phyloP scores from a whole-genome alignment of 192 early-diverging fungal genomes.

The Umbelopsis isabellina region DNA sequence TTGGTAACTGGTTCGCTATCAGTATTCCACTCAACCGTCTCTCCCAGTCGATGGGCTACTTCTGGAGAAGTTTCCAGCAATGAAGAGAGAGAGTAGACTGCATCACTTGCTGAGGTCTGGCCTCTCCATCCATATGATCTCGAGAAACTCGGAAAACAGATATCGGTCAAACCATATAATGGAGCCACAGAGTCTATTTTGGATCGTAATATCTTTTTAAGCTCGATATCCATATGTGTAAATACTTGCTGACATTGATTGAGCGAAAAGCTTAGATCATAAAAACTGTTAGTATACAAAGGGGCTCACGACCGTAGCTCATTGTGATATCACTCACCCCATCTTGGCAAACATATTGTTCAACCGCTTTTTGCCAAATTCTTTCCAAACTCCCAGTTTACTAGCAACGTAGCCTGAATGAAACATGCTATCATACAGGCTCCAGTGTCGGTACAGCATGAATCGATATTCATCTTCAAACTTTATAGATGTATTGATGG shows the following conservation, averaged over 20 bases:
- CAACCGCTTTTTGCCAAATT: slow-evolving; percentile 77
- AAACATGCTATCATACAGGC: slow-evolving; percentile 83
- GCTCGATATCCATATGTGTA: slow-evolving; percentile 75
- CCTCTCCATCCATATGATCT: slow-evolving; percentile 73
- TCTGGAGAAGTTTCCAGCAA: slow-evolving; percentile 61
- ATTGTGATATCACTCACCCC: slow-evolving; percentile 58
- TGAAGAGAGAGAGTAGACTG: slow-evolving; percentile 77
- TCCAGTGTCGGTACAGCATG: slow-evolving; percentile 92
- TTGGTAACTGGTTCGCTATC: slow-evolving; percentile 31
- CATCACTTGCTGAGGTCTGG: slow-evolving; percentile 77
- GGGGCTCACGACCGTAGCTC: neutral
- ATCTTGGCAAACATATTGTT: slow-evolving; percentile 86
- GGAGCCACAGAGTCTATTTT: slow-evolving; percentile 73
- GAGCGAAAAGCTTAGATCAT: slow-evolving; percentile 65
- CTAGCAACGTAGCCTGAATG: slow-evolving; percentile 87
- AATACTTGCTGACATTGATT: slow-evolving; percentile 79
- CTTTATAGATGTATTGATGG: slow-evolving; percentile 59
- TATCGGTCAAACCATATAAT: slow-evolving; percentile 78
- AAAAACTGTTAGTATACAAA: neutral
- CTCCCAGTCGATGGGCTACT: slow-evolving; percentile 41
- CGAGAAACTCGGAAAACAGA: slow-evolving; percentile 79
- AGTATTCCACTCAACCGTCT: slow-evolving; percentile 36
- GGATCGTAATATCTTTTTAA: slow-evolving; percentile 66
- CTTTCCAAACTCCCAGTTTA: slow-evolving; percentile 88
- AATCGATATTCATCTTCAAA: slow-evolving; percentile 83